phyloP scores from a whole-genome alignment of 768 basidiomycete species.

The Artomyces pyxidatus region DNA sequence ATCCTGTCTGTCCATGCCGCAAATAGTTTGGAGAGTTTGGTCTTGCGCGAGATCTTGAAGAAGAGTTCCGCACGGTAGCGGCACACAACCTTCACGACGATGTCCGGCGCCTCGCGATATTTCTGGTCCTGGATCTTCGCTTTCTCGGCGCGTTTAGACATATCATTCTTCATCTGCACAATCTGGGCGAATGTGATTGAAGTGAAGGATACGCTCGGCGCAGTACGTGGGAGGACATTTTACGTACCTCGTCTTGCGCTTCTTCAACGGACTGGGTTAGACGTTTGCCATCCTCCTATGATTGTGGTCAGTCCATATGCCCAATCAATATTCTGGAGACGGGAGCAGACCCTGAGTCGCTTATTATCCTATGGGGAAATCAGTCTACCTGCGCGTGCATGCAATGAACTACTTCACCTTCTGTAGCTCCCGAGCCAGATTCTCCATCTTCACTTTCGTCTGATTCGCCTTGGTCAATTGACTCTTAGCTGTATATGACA shows the following conservation, averaged over 20 bases:
- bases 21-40: conserved; percentile 75
- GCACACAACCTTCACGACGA: conserved; percentile 83
- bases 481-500: conserved; percentile 49
- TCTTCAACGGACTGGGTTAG: conserved; percentile 76
- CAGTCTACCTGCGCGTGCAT: conserved; percentile 5
- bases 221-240: not conserved
- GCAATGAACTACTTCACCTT: conserved; percentile 42
- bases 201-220: no score
- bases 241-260: conserved; percentile 70
- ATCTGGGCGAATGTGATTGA: conserved; percentile 36
- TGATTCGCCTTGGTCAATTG: conserved; percentile 85
- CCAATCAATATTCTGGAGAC: conserved; percentile 23
- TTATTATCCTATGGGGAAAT: conserved; percentile 67
- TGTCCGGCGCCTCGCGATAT: conserved; percentile 82
- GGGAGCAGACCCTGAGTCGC: conserved; percentile 56
- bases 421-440: conserved; percentile 80
- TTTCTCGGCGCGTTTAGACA: conserved; percentile 72
- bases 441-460: conserved; percentile 86
- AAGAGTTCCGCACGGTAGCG: conserved; percentile 85
- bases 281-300: conserved; percentile 79
- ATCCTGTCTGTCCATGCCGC: conserved; percentile 87
- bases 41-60: conserved; percentile 90
- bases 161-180: conserved; percentile 72
- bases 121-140: conserved; percentile 73
- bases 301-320: conserved; percentile 27